Conservation (phyloP, 2,329 filamentous ascomycete genomes). For the Cladosporium sp. region DNA sequence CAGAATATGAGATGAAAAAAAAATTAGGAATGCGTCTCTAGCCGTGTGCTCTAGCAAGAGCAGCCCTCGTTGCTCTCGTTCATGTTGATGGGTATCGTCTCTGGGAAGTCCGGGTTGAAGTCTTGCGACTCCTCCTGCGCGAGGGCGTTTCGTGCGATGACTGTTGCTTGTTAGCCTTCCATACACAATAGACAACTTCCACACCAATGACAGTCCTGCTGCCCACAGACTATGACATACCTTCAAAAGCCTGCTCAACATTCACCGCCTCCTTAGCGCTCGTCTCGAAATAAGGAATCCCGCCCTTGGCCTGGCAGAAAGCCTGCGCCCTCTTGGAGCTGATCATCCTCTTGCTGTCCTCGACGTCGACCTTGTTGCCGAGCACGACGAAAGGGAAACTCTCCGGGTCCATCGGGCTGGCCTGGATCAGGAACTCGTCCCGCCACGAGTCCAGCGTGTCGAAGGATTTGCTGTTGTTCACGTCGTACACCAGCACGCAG, state of each 20-base stretch:
- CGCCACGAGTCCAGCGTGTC: slow-evolving; percentile 98
- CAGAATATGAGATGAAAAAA: no score
- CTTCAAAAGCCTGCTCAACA: slow-evolving; percentile 80
- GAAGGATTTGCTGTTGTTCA: slow-evolving; percentile 99
- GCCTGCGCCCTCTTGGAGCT: slow-evolving; percentile 94
- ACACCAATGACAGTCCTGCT: not conserved
- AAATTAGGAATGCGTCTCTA: no score
- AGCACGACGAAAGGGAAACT: slow-evolving; percentile 98
- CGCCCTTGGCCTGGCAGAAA: slow-evolving; percentile 95
- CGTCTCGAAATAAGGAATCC: slow-evolving; percentile 98
- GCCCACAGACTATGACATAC: slow-evolving; percentile 34
- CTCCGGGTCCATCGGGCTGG: slow-evolving; percentile 91
- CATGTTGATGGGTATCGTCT: slow-evolving; percentile 97
- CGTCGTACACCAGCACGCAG: slow-evolving; percentile 96
- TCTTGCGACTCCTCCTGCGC: slow-evolving; percentile 97
- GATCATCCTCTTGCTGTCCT: slow-evolving; percentile 95
- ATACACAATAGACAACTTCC: no score
- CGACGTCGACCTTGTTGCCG: slow-evolving; percentile 98
- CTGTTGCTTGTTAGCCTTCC: slow-evolving; percentile 43
- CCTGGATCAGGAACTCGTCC: slow-evolving; percentile 97
- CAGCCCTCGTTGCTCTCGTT: slow-evolving; percentile 92
- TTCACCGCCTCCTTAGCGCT: slow-evolving; percentile 99
- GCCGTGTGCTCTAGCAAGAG: slow-evolving; percentile 71
- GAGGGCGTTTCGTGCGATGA: slow-evolving; percentile 92
- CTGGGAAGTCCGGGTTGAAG: slow-evolving; percentile 94